Evolutionary conservation across 305 asterid genomes (phyloP).

Genomic region (Solanum hybrid): DNA sequence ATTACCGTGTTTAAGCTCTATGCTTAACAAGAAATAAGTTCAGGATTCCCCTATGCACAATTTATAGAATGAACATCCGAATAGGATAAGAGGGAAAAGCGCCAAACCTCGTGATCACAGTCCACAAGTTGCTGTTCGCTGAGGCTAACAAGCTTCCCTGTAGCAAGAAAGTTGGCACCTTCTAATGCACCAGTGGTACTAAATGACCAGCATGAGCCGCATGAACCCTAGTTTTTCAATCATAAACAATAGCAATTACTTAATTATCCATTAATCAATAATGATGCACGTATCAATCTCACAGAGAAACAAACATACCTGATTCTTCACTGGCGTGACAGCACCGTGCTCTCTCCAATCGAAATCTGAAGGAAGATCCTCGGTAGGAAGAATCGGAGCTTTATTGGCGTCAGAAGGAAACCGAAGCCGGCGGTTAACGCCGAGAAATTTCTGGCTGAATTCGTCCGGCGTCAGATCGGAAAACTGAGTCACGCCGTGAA

Average conservation of each 20-base stretch:
- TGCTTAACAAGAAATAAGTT: not conserved
- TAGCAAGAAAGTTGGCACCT: slow-evolving; percentile 79
- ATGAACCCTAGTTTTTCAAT: slow-evolving; percentile 47
- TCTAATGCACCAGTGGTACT: slow-evolving; percentile 90
- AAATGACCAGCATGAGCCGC: slow-evolving; percentile 97
- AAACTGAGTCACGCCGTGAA: slow-evolving; percentile 85
- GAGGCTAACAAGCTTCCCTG: slow-evolving; percentile 78
- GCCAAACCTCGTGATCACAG: slow-evolving; percentile 82
- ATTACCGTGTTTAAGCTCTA: not conserved
- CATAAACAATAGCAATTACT: not conserved
- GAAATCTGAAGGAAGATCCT: slow-evolving; percentile 58
- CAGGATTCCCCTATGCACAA: not conserved
- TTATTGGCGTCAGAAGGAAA: slow-evolving; percentile 61
- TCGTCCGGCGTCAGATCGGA: slow-evolving; percentile 76
- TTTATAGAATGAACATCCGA: not conserved
- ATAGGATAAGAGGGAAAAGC: not conserved
- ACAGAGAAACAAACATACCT: slow-evolving; percentile 27
- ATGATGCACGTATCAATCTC: not conserved
- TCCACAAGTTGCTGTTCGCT: slow-evolving; percentile 96
- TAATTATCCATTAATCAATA: not conserved
- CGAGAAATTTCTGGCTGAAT: slow-evolving; percentile 52
- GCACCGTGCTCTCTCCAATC: slow-evolving; percentile 94
- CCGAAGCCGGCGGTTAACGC: slow-evolving; percentile 52
- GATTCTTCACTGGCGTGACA: slow-evolving; percentile 70
- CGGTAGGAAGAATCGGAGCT: slow-evolving; percentile 80